A percentile compares a stretch with the other conserved stretches of the same genome.
Conservation (phyloP, 306 rosid genomes). For the Crotalaria pallida region DNA sequence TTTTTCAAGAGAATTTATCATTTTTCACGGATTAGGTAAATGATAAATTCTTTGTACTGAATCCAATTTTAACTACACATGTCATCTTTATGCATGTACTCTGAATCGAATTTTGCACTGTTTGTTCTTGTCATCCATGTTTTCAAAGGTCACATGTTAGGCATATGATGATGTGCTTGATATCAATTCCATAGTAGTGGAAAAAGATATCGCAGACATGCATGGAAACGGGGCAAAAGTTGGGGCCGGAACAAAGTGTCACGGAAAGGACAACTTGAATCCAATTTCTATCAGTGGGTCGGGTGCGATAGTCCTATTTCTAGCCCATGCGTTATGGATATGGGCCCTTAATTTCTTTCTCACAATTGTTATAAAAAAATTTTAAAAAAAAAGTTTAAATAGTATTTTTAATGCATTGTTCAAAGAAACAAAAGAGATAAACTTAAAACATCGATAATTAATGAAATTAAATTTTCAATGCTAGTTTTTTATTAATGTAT, state of each 20-base stretch:
- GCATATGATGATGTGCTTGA: constrained; percentile 34
- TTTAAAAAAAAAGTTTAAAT: too few relatives aligned
- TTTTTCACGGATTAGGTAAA: too few relatives aligned
- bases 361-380: neutral
- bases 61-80: too few relatives aligned
- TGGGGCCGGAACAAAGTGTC: constrained; percentile 23
- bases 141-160: constrained; percentile 21
- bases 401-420: too few relatives aligned
- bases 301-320: constrained; percentile 25
- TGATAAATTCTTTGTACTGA: too few relatives aligned
- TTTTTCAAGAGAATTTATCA: too few relatives aligned
- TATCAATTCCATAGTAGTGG: constrained; percentile 10
- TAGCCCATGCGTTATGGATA: constrained; percentile 30
- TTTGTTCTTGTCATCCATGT: constrained; percentile 11
- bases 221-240: constrained; percentile 13
- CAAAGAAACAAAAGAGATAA: too few relatives aligned
- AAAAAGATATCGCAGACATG: constrained; percentile 15
- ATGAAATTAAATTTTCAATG: too few relatives aligned
- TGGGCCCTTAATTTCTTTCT: constrained; percentile 28
- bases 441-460: too few relatives aligned
- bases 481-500: too few relatives aligned
- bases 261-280: constrained; percentile 25
- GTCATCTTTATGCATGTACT: too few relatives aligned
- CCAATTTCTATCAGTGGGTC: constrained; percentile 44
- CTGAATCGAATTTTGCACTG: constrained; percentile 17